Base-by-base conservation (phyloP, 1,284 basidiomycete genomes). In the Ceratobasidium sp. region DNA sequence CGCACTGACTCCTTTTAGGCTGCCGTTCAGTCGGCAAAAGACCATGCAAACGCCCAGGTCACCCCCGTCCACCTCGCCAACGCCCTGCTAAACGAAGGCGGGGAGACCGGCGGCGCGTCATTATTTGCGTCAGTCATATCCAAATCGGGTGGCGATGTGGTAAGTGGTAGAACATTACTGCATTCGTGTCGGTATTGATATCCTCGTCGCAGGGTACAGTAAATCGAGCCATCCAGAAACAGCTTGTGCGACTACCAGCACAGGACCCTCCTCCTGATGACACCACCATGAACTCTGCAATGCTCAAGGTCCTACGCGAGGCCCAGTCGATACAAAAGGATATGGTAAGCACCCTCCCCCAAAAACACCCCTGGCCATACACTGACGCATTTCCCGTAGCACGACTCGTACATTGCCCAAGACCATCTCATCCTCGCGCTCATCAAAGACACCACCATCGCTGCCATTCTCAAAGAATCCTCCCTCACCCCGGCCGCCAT, bases 221-320 rank as follows among this genome's bases (percentile, higher is more conserved):
- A 25, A 87, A 87, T 75, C 86, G 91, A 58, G 84, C 82, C 23
- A 77, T 92, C 1, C 89, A 92, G 75, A 91, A 88, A 76, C 79
- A 85, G 70, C 86, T 93, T 70, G 88, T 91, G 73, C 87, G 91
- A 66, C 82, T 96, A 6, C 94, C 95, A 2, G 85, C 90, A 6
- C 93, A 96, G 81, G 88, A 87, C 44, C 95, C 95, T 36, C 84
- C 93, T 18, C 95, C 95, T 0, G 90, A 93, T 66, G 92, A 95
- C 51, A 85, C 88, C 12, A 83, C 87, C 1, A 79, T 95, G 58
- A 88, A 90, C 48, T 81, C 86, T 4, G 83, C 86, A 5, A 80
- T 87, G 12, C 78, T 87, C 75, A 90, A 91, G 77, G 87, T 95
- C 54, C 81, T 97, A 30, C 87, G 89, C 23, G 91, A 93, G 75